Base-by-base conservation (phyloP, 2,329 filamentous ascomycete species). In the Aspergillus ochraceus region DNA sequence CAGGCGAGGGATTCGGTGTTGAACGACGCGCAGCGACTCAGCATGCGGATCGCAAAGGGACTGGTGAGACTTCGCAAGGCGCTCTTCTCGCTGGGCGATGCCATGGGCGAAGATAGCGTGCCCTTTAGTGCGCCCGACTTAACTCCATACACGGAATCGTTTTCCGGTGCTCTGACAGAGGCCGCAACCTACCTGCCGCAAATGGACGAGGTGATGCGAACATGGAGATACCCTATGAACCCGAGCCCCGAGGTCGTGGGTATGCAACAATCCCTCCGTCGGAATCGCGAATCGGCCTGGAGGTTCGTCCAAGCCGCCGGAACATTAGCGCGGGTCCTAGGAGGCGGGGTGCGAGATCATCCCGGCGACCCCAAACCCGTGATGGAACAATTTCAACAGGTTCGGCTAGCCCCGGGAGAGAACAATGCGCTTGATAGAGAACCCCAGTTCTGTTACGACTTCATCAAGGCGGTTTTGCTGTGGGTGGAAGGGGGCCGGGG, bases 231-330 rank as follows among this genome's bases (percentile, higher is more conserved):
- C 68, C 86, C 86, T 0, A 69, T 88, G 30, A 80, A 86, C 56
- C 85, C 86, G 5, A 73, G 76, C 11, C 71, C 74, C 2, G 79
- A 84, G 22, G 80, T 84, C 45, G 81, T 88, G 11, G 69, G 74
- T 11, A 70, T 84, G 6, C 84, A 88, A 65, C 82, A 84, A 64
- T 81, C 81, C 9, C 75, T 87, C 24, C 83, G 85, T 32, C 79
- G 79, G 30, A 80, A 83, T 62, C 82, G 86, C 45, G 82, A 84
- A 62, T 78, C 83, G 19, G 78, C 81, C 32, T 82, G 84, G 69
- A 80, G 85, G 58, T 88, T 88, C 68, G 82, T 88, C 2, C 87
- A 88, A 71, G 86, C 84, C 49, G 79, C 84, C 42, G 87, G 86
- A 26, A 84, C 83, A 3, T 71, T 88, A 19, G 78, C 85, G 17